Evolutionary conservation across 352 stramenopile genomes (phyloP), one percentile per base, ranked within the genome.

Genomic region (Albugo laibachii): DNA sequence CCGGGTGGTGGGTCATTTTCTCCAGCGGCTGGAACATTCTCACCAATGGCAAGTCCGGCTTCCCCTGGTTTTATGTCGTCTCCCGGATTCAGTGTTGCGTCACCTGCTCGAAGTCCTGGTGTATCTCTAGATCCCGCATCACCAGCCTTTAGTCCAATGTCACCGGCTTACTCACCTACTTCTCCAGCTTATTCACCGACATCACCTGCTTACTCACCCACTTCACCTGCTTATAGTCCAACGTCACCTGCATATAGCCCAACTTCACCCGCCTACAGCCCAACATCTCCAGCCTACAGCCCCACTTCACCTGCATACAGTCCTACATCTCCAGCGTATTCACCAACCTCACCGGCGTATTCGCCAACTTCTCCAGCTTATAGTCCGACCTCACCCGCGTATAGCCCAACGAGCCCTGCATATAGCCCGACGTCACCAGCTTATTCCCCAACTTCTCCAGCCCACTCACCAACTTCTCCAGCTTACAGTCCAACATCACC

Each of bases 1-100:
- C 83, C 76, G 36, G 74, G 73, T 15, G 73, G 73, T 31, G 85
- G 70, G 18, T 83, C 69, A 11, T 96, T 96, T 58, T 94, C 76
- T 47, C 89, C 91, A 47, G 81, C 79, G 10, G 72, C 71, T 38
- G 76, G 76, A 61, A 73, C 76, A 1, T 89, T 89, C 56, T 89
- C 76, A 27, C 76, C 76, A 21, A 94, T 79, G 80, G 82, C 64
- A 49, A 89, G 57, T 55, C 82, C 61, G 21, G 68, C 70, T 11
- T 86, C 70, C 34, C 75, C 75, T 40, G 70, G 73, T 11, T 78
- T 92, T 52, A 80, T 86, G 71, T 61, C 62, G 14, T 86, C 68
- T 47, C 42, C 64, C 46, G 73, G 65, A 2, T 95, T 93, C 59
- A 75, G 55, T 46, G 77, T 82, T 31, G 92, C 83, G 15, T 75